Conservation (phyloP, 2,329 filamentous ascomycete genomes). For the Acrodontium crateriforme region DNA sequence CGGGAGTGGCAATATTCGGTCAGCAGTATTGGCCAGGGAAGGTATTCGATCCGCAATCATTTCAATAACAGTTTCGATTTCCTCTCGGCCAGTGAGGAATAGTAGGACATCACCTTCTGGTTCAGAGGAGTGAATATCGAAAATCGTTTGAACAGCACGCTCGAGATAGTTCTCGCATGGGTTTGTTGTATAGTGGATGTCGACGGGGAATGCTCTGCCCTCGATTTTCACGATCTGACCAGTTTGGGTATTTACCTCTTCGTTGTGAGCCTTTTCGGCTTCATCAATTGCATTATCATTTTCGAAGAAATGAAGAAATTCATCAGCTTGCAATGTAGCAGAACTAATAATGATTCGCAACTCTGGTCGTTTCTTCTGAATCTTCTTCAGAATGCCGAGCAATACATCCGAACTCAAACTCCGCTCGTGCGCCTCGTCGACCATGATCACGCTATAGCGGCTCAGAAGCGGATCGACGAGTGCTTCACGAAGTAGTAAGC, state of each 20-base stretch:
- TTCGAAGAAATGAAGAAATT: slow-evolving; percentile 68
- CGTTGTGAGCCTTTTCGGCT: slow-evolving; percentile 15
- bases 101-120: slow-evolving; percentile 74
- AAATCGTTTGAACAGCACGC: slow-evolving; percentile 64
- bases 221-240: slow-evolving; percentile 70
- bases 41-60: slow-evolving; percentile 59
- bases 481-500: slow-evolving; percentile 78
- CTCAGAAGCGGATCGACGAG: slow-evolving; percentile 83
- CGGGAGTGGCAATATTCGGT: slow-evolving; percentile 56
- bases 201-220: slow-evolving; percentile 77
- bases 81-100: slow-evolving; percentile 83
- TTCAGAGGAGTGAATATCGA: slow-evolving; percentile 77
- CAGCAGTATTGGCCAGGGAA: slow-evolving; percentile 45
- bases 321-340: slow-evolving; percentile 80
- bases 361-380: slow-evolving; percentile 64
- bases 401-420: slow-evolving; percentile 87
- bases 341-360: slow-evolving; percentile 83
- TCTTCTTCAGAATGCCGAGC: slow-evolving; percentile 82
- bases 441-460: slow-evolving; percentile 90
- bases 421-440: slow-evolving; percentile 91
- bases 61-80: slow-evolving; percentile 75
- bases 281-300: slow-evolving; percentile 28
- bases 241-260: slow-evolving; percentile 17
- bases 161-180: slow-evolving; percentile 81
- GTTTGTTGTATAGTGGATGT: slow-evolving; percentile 64